A percentile compares a stretch with the other conserved stretches of the same genome.
Conservation (phyloP, 1,284 basidiomycete genomes). For the Ceratobasidium sp. region DNA sequence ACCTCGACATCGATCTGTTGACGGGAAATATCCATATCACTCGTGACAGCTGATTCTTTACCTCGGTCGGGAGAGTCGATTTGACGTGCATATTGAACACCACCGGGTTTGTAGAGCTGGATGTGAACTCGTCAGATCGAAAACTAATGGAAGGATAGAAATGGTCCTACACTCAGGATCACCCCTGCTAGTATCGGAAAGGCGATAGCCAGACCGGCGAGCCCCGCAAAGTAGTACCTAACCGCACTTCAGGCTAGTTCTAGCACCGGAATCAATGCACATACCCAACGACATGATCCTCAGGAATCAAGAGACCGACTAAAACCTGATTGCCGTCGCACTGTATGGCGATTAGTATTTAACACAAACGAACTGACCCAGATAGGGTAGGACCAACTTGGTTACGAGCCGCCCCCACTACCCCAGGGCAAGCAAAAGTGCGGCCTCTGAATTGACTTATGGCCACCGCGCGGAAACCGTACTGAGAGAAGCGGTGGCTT, state of each 20-base stretch:
- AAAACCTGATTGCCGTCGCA: slow-evolving; percentile 55
- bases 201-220: slow-evolving; percentile 52
- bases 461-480: slow-evolving; percentile 50
- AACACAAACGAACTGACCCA: neutral
- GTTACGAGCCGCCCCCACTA: slow-evolving; percentile 49
- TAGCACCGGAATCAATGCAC: slow-evolving; percentile 42
- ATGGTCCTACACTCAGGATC: slow-evolving; percentile 47
- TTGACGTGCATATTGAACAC: slow-evolving; percentile 53
- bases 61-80: slow-evolving; percentile 46
- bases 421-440: slow-evolving; percentile 51
- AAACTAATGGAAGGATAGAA: neutral
- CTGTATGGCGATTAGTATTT: slow-evolving; percentile 39
- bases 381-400: slow-evolving; percentile 45
- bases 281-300: slow-evolving; percentile 49
- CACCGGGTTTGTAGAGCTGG: slow-evolving; percentile 51
- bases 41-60: slow-evolving; percentile 47
- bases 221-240: slow-evolving; percentile 36
- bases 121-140: neutral
- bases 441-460: slow-evolving; percentile 53
- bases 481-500: slow-evolving; percentile 8
- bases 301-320: slow-evolving; percentile 50
- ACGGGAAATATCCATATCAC: slow-evolving; percentile 51
- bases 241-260: neutral
- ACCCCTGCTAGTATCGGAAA: slow-evolving; percentile 51
- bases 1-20: slow-evolving; percentile 52